Evolutionary conservation across 371 early-diverging fungal species (phyloP).

Genomic region (Zychaea mexicana): DNA sequence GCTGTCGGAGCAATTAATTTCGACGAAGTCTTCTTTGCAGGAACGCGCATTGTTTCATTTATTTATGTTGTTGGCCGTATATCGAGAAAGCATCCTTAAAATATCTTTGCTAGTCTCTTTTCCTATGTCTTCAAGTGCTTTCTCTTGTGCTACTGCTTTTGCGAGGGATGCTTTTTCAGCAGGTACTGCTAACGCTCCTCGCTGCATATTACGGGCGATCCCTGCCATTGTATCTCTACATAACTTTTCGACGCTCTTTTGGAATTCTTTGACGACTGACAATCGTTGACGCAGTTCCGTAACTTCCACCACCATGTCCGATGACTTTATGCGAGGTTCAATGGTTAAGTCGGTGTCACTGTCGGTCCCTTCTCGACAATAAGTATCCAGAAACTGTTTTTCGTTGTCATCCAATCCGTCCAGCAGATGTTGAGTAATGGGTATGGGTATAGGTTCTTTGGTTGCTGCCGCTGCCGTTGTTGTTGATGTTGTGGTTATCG

Average conservation of each 20-base stretch:
- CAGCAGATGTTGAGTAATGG: neutral
- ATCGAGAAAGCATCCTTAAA: neutral
- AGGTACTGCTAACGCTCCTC: neutral
- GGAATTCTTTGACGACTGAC: neutral
- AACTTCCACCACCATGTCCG: neutral
- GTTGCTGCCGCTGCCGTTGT: too few species aligned
- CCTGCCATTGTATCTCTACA: neutral
- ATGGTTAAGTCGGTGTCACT: neutral
- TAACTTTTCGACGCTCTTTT: neutral
- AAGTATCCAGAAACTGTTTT: neutral
- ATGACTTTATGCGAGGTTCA: neutral
- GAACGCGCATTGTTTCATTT: neutral
- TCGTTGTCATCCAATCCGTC: slow-evolving; percentile 2
- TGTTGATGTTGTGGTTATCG: too few species aligned
- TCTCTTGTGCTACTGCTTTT: neutral
- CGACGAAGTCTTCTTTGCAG: neutral
- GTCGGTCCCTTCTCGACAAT: neutral
- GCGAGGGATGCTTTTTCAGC: neutral
- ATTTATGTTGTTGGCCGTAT: neutral
- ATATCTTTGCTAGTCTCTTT: neutral
- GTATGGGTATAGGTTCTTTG: neutral
- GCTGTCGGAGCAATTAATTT: too few species aligned
- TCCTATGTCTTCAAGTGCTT: neutral
- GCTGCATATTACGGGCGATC: neutral
- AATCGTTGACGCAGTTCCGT: neutral